phyloP scores from a whole-genome alignment of 225 moss, liverwort and hornwort species.

The Sphagnum tenellum region DNA sequence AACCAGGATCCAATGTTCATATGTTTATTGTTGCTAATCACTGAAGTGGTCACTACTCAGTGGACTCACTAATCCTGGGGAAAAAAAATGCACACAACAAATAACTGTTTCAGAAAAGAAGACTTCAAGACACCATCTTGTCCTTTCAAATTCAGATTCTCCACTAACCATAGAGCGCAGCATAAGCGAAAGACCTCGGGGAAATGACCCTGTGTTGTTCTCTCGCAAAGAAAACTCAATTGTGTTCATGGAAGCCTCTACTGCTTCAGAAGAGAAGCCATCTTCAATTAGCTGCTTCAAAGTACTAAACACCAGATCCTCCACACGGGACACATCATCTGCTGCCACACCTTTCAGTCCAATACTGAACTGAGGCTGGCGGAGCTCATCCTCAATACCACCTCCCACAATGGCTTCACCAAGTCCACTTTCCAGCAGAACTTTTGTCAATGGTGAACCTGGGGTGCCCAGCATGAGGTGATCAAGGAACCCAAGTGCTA shows the following conservation, averaged over 20 bases:
- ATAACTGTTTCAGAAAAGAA: not conserved
- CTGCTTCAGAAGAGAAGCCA: constrained; percentile 80
- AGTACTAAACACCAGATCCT: constrained; percentile 84
- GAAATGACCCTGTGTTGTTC: constrained; percentile 97
- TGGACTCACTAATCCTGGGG: too few species aligned
- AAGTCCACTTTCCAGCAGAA: constrained; percentile 82
- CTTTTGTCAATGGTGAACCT: constrained; percentile 86
- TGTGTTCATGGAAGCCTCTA: constrained; percentile 93
- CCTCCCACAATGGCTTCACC: constrained; percentile 93
- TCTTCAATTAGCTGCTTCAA: constrained; percentile 67
- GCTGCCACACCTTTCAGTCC: constrained; percentile 87
- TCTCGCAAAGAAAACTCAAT: constrained; percentile 88
- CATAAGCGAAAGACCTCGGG: constrained; percentile 93
- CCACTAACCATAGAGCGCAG: constrained; percentile 81
- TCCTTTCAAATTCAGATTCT: not conserved
- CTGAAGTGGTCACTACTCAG: not conserved
- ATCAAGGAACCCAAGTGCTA: constrained; percentile 95
- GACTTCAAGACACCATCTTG: not conserved
- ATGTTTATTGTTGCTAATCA: too few species aligned
- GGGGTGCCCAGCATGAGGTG: constrained; percentile 89
- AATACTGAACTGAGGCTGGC: constrained; percentile 89
- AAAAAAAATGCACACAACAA: not conserved
- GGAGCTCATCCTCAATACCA: constrained; percentile 89
- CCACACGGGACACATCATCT: constrained; percentile 66
- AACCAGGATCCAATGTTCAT: not conserved